Percentiles rank a stretch among this genome's conserved stretches.
These are phyloP conservation scores for Penicillium steckii DNA, from an alignment of 495 filamentous ascomycete genomes.

Conservation along the genomic window DNA sequence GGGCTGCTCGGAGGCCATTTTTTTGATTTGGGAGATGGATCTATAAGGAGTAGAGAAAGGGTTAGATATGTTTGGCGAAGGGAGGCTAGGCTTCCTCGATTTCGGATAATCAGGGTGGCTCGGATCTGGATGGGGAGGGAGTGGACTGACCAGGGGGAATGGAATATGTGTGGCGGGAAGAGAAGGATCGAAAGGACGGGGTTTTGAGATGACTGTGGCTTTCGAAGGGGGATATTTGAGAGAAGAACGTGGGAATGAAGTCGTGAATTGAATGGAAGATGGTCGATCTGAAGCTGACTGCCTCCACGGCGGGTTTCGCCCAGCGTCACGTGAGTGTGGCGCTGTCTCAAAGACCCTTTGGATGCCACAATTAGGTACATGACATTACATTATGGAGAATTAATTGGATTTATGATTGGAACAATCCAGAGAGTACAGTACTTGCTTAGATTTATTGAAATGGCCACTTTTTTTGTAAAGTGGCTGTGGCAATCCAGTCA, in stretches of 20 bases:
- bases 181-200: background rate
- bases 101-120: slow-evolving; percentile 21
- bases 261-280: slow-evolving; percentile 1
- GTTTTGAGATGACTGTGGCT: background rate
- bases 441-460: no score
- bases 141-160: slow-evolving; percentile 9
- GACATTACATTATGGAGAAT: background rate
- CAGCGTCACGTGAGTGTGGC: slow-evolving; percentile 27
- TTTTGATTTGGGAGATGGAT: slow-evolving; percentile 9
- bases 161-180: background rate
- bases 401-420: no score
- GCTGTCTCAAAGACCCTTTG: slow-evolving; percentile 24
- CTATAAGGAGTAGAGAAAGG: slow-evolving; percentile 2
- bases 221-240: background rate
- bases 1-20: slow-evolving; percentile 66
- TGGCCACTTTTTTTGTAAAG: no score
- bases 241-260: background rate
- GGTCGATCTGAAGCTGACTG: slow-evolving; percentile 35
- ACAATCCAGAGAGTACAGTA: no score
- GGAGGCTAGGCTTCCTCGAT: slow-evolving; percentile 11
- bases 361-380: no score
- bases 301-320: slow-evolving; percentile 24
- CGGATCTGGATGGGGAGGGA: slow-evolving; percentile 15
- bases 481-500: no score
- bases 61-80: slow-evolving; percentile 14